Percentiles rank a stretch among this genome's conserved stretches.
Conservation (phyloP, 1,284 basidiomycete species). For the Naganishia albida region DNA sequence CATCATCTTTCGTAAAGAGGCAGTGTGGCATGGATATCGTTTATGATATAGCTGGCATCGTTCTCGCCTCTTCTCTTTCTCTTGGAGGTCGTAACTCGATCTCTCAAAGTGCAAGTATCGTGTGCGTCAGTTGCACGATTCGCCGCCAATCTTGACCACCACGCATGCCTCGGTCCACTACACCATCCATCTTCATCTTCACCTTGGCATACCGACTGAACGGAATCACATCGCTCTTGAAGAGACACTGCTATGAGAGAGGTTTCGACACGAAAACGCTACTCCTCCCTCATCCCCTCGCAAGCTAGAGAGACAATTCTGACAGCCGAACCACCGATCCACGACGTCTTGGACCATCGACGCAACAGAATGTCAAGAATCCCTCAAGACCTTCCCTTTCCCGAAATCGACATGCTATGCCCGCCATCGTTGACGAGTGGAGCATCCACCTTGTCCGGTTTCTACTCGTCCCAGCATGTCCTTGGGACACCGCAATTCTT, state of each 20-base stretch:
- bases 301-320: not conserved
- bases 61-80: not conserved
- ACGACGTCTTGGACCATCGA: not conserved
- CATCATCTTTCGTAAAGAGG: not conserved
- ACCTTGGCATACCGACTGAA: no score
- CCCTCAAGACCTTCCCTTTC: not conserved
- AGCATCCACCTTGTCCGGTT: not conserved
- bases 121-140: no score
- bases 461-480: constrained; percentile 3
- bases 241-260: no score
- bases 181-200: no score
- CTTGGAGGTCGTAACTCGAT: not conserved
- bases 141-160: no score
- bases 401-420: constrained; percentile 2
- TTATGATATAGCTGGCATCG: constrained; percentile 5
- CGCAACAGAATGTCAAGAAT: not conserved
- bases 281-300: constrained; percentile 3
- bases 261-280: not conserved
- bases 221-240: no score
- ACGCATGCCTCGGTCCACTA: no score
- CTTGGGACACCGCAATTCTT: constrained; percentile 15
- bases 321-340: not conserved
- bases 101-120: not conserved
- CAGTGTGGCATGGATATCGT: constrained; percentile 1
- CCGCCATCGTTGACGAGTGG: constrained; percentile 9